Percentiles rank a stretch among this genome's conserved stretches.
These are phyloP conservation scores for Pseudisothecium myosuroides DNA, from an alignment of 225 moss, liverwort and hornwort species.

Conservation along the genomic window DNA sequence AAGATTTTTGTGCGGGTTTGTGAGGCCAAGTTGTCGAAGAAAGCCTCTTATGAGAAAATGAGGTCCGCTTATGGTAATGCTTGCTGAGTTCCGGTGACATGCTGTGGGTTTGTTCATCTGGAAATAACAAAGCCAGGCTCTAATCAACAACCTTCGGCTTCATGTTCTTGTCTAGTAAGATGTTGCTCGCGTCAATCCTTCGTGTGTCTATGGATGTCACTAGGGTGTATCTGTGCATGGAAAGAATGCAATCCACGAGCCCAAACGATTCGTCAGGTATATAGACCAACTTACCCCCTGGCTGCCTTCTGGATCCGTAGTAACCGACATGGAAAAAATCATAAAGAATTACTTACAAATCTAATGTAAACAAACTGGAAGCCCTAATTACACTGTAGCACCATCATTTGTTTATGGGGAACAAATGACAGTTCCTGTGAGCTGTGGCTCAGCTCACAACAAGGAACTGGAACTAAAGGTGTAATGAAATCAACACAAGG, in stretches of 20 bases:
- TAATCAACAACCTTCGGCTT: background rate
- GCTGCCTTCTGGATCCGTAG: background rate
- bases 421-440: background rate
- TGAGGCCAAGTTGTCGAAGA: too few relatives aligned
- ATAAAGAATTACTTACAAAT: background rate
- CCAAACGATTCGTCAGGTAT: background rate
- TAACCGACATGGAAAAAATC: too few relatives aligned
- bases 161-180: too few relatives aligned
- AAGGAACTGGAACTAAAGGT: background rate
- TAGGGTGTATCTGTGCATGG: background rate
- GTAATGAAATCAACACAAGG: background rate
- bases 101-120: background rate
- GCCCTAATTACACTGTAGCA: background rate
- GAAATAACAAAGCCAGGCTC: background rate
- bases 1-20: background rate
- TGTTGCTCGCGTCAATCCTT: background rate
- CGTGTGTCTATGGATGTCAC: background rate
- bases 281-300: background rate
- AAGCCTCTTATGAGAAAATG: background rate
- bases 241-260: background rate
- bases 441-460: background rate
- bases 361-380: background rate
- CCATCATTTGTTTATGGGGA: background rate
- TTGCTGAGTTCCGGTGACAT: too few relatives aligned
- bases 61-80: background rate